phyloP scores from a whole-genome alignment of 805 yeast species.

The Kregervanrija pseudodelftensis region DNA sequence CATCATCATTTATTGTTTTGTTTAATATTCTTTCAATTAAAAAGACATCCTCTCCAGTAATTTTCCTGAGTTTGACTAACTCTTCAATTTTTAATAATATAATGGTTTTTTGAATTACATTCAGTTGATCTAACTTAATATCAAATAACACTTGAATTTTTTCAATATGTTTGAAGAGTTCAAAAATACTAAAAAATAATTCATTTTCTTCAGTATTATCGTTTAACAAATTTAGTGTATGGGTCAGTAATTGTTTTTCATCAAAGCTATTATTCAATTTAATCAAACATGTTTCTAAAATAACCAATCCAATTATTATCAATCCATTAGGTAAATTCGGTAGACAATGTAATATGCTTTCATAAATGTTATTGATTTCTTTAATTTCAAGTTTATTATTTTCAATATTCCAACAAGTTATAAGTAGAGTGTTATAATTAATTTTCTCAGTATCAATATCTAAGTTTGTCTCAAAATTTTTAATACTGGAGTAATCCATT shows the following conservation, averaged over 20 bases:
- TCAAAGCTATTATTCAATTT: not conserved
- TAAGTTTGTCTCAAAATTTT: too few species aligned
- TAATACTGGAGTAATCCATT: too few species aligned
- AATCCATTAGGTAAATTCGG: not conserved
- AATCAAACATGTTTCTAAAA: not conserved
- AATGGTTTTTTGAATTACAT: too few species aligned
- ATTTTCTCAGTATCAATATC: too few species aligned
- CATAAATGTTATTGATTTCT: not conserved
- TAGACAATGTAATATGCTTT: not conserved
- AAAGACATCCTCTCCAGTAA: constrained; percentile 11
- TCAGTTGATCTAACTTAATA: not conserved
- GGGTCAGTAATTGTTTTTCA: not conserved
- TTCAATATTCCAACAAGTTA: not conserved
- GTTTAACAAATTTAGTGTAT: not conserved
- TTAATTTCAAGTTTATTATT: constrained; percentile 1
- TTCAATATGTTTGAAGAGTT: constrained; percentile 1
- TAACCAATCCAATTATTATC: not conserved
- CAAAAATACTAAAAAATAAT: constrained; percentile 1
- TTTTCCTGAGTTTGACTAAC: not conserved
- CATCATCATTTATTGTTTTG: constrained; percentile 1
- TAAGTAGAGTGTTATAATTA: too few species aligned
- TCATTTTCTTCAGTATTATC: not conserved
- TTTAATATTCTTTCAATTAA: constrained; percentile 6
- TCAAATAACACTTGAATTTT: constrained; percentile 3
- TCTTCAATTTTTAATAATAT: constrained; percentile 2